These are phyloP conservation scores for Sarocladium brachiariae DNA, from an alignment of 2,329 filamentous ascomycete species.

Conservation along the genomic window DNA sequence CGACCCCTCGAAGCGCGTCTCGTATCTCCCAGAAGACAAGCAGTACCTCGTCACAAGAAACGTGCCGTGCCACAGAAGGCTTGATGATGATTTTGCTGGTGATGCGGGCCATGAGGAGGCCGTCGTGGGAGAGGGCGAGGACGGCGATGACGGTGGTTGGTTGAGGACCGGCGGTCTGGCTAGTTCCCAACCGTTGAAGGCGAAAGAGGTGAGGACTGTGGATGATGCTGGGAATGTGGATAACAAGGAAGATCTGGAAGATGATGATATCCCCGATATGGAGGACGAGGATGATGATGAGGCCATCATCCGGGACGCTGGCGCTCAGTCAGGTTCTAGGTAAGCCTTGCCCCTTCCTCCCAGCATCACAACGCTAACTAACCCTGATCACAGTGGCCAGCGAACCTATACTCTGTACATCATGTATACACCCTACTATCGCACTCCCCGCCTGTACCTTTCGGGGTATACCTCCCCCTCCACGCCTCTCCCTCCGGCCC, in stretches of 20 bases:
- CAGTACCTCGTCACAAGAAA: slow-evolving; percentile 94
- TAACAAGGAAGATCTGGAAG: slow-evolving; percentile 61
- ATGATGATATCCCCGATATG: slow-evolving; percentile 93
- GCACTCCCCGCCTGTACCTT: slow-evolving; percentile 89
- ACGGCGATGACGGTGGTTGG: slow-evolving; percentile 81
- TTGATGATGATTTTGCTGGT: slow-evolving; percentile 90
- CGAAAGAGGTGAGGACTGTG: slow-evolving; percentile 76
- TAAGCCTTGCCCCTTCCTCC: slow-evolving; percentile 16
- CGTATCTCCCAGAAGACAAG: slow-evolving; percentile 79
- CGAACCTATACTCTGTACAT: slow-evolving; percentile 99
- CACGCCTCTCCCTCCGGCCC: slow-evolving; percentile 71
- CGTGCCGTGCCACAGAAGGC: slow-evolving; percentile 83
- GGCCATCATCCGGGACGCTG: slow-evolving; percentile 81
- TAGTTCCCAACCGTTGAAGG: slow-evolving; percentile 68
- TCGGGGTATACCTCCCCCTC: slow-evolving; percentile 79
- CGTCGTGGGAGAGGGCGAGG: slow-evolving; percentile 73
- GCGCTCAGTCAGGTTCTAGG: slow-evolving; percentile 40
- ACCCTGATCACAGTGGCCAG: slow-evolving; percentile 50
- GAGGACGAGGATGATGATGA: slow-evolving; percentile 97
- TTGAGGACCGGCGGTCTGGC: slow-evolving; percentile 75
- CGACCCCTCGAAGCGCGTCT: slow-evolving; percentile 67
- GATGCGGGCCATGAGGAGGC: slow-evolving; percentile 82
- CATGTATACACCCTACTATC: slow-evolving; percentile 94
- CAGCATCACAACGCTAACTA: slow-evolving; percentile 11
- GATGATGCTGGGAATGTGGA: slow-evolving; percentile 85